Evolutionary conservation across 2,329 filamentous ascomycete genomes (phyloP).

Genomic region (Emmonsiellopsis sp.): DNA sequence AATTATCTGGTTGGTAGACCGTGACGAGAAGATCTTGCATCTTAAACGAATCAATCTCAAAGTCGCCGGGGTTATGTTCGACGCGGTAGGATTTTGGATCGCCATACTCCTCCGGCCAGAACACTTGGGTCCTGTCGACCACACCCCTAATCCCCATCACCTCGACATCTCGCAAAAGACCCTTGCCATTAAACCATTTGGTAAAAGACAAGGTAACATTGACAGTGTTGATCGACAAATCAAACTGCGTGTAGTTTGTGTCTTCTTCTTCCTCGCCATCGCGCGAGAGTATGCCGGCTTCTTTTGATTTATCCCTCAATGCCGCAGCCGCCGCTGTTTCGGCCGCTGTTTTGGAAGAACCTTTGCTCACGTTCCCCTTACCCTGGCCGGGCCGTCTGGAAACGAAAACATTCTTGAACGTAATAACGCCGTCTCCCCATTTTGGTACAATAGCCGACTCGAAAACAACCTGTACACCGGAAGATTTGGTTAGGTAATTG

Average conservation of each 20-base stretch:
- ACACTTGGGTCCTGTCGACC: slow-evolving; percentile 76
- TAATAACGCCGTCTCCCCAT: slow-evolving; percentile 92
- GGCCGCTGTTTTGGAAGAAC: slow-evolving; percentile 73
- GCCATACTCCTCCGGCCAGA: slow-evolving; percentile 55
- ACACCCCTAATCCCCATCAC: slow-evolving; percentile 89
- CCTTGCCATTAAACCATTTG: slow-evolving; percentile 99
- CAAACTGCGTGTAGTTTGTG: slow-evolving; percentile 95
- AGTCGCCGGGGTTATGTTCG: slow-evolving; percentile 82
- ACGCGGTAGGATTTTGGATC: slow-evolving; percentile 85
- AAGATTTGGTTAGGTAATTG: slow-evolving; percentile 89
- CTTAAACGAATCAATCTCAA: slow-evolving; percentile 94
- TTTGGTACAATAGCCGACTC: slow-evolving; percentile 95
- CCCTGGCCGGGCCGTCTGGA: slow-evolving; percentile 79
- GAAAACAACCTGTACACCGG: slow-evolving; percentile 87
- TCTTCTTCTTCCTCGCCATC: slow-evolving; percentile 56
- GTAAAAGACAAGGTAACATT: slow-evolving; percentile 94
- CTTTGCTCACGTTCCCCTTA: slow-evolving; percentile 78
- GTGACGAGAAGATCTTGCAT: slow-evolving; percentile 89
- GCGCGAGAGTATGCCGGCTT: slow-evolving; percentile 25
- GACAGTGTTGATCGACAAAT: slow-evolving; percentile 86
- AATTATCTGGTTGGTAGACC: slow-evolving; percentile 77
- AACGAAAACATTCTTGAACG: slow-evolving; percentile 92
- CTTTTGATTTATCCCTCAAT: slow-evolving; percentile 33
- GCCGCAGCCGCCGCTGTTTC: slow-evolving; percentile 71
- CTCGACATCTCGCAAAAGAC: slow-evolving; percentile 81